Evolutionary conservation across 768 basidiomycete species (phyloP), one percentile per base, ranked within the genome.

Genomic region (Podaxis sp.): DNA sequence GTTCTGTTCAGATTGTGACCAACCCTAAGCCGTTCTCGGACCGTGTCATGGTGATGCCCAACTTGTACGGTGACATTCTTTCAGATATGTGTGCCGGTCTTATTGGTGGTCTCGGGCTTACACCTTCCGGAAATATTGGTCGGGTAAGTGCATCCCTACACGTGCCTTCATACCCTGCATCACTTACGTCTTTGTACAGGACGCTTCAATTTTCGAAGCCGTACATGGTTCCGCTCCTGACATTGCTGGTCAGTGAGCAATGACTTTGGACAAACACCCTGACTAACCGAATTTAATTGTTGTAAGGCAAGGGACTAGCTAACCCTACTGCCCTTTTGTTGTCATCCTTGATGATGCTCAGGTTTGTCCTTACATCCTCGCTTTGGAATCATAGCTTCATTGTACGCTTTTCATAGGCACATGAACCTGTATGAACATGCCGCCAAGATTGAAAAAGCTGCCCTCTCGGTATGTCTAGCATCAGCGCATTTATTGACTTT

Each of bases 11-110:
- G 88, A 84, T 98, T 70, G 93, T 94, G 36, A 91, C 93, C 73
- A 96, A 99, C 77, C 97, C 97, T 24, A 80, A 76, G 69, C 97
- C 97, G 6, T 99, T 88, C 79, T 84, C 93, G 40, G 95, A 97
- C 78, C 90, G 94, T 55, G 96, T 99, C 66, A 98, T 99, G 96
- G 97, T 99, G 67, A 98, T 98, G 96, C 97, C 97, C 58, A 99
- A 99, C 81, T 79, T 99, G 64, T 96, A 93, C 69, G 93, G 91
- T 72, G 95, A 95, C 74, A 97, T 97, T 72, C 79, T 97, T 66
- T 97, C 95, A 53, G 96, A 99, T 75, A 95, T 99, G 91, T 96
- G 94, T 68, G 97, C 97, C 63, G 97, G 97, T 63, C 83, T 99
- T 68, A 98, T 99, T 75, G 97, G 97, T 64, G 97, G 97, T 66